Evolutionary conservation across 139 green algal genomes (phyloP).

Genomic region (Tetradesmus lagerheimii): DNA sequence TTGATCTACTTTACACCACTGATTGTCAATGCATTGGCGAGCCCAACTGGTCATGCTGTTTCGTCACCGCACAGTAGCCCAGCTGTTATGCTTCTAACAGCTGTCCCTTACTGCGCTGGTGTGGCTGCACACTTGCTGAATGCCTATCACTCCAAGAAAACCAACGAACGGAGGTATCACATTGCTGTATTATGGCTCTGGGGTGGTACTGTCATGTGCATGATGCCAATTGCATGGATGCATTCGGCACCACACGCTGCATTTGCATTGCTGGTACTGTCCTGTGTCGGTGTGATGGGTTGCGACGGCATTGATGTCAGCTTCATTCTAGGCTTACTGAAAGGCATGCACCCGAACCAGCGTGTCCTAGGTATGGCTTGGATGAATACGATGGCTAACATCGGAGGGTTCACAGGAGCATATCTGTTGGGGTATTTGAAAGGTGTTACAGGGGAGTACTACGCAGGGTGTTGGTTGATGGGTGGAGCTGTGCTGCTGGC

Average conservation of each 20-base stretch:
- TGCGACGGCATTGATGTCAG: background rate
- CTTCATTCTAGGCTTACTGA: background rate
- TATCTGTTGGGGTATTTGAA: background rate
- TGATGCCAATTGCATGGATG: background rate
- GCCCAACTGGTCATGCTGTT: background rate
- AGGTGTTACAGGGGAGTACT: background rate
- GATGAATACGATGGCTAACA: background rate
- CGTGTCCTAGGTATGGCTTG: background rate
- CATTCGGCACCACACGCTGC: background rate
- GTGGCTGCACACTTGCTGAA: background rate
- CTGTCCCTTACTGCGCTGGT: background rate
- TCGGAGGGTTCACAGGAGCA: background rate
- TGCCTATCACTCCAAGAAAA: background rate
- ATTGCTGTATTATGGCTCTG: background rate
- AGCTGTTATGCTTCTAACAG: background rate
- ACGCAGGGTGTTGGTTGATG: background rate
- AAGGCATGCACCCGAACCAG: background rate
- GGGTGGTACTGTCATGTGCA: background rate
- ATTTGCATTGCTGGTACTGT: background rate
- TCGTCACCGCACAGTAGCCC: background rate
- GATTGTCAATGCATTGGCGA: background rate
- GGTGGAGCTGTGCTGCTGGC: background rate
- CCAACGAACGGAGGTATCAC: background rate
- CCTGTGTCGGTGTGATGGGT: background rate
- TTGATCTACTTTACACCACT: background rate